A percentile compares a stretch with the other conserved stretches of the same genome.
These are phyloP conservation scores for Cordyceps pruinosa DNA, from an alignment of 2,329 filamentous ascomycete genomes.

Conservation along the genomic window DNA sequence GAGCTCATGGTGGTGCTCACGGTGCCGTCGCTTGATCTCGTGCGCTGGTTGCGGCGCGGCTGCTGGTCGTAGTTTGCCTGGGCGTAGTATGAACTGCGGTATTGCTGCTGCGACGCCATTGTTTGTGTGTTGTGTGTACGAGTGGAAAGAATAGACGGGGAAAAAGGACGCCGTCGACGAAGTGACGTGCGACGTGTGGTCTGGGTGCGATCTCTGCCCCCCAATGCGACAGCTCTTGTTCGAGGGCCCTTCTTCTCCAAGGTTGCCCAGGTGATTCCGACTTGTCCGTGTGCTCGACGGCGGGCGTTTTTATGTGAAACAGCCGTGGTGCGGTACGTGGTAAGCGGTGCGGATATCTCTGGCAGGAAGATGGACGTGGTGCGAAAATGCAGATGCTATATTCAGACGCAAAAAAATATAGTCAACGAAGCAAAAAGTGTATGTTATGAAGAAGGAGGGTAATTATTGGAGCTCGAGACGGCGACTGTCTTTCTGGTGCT, in stretches of 20 bases:
- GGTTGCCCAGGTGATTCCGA: constrained; percentile 10
- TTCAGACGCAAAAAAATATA: not conserved
- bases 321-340: not conserved
- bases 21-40: constrained; percentile 78
- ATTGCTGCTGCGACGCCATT: constrained; percentile 49
- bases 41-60: constrained; percentile 43
- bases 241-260: not conserved
- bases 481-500: constrained; percentile 1
- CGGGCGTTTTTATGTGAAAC: constrained; percentile 1
- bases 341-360: not conserved
- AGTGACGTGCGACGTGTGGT: not conserved
- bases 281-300: not conserved
- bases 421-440: constrained; percentile 5
- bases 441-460: constrained; percentile 14
- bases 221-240: not conserved
- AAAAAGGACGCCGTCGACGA: not conserved
- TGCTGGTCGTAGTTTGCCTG: constrained; percentile 30
- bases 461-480: constrained; percentile 8
- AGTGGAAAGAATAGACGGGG: not conserved
- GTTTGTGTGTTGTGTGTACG: constrained; percentile 7
- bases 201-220: not conserved
- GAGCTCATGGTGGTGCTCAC: constrained; percentile 78
- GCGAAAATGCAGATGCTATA: not conserved
- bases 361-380: not conserved
- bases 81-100: constrained; percentile 48